phyloP scores from a whole-genome alignment of 2,329 filamentous ascomycete genomes.

The Chrysoporthe cubensis region DNA sequence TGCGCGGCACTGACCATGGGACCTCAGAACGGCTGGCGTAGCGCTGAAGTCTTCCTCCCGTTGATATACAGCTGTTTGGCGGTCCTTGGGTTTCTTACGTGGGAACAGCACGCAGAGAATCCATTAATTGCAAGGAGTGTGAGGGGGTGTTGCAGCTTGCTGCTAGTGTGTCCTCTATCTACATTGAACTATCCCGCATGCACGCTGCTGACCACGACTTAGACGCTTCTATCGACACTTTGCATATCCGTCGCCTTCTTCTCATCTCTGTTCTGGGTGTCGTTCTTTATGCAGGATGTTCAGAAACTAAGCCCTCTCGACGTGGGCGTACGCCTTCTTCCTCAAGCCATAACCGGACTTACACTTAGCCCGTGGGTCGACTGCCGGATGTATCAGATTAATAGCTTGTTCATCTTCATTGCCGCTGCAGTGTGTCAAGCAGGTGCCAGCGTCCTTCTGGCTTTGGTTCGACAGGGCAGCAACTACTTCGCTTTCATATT shows the following conservation, averaged over 20 bases:
- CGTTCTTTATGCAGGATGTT: slow-evolving; percentile 40
- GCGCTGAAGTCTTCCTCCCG: slow-evolving; percentile 39
- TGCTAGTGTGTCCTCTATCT: slow-evolving; percentile 3
- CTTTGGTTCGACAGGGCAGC: slow-evolving; percentile 36
- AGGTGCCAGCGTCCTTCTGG: slow-evolving; percentile 37
- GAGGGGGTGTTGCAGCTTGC: slow-evolving; percentile 31
- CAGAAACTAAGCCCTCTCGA: slow-evolving; percentile 37
- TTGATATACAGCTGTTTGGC: slow-evolving; percentile 37
- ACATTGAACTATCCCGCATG: too few relatives aligned
- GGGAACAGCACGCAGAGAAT: slow-evolving; percentile 37
- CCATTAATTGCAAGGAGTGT: slow-evolving; percentile 40
- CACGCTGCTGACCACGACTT: background rate
- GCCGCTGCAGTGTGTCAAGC: slow-evolving; percentile 35
- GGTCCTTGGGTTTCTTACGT: slow-evolving; percentile 38
- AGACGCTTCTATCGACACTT: slow-evolving; percentile 38
- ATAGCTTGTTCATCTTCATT: slow-evolving; percentile 36
- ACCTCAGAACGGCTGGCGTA: slow-evolving; percentile 40
- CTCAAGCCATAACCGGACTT: slow-evolving; percentile 40
- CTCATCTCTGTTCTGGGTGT: slow-evolving; percentile 40
- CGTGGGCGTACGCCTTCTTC: slow-evolving; percentile 38
- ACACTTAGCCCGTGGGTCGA: slow-evolving; percentile 33
- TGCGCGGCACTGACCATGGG: slow-evolving; percentile 39
- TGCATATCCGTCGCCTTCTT: slow-evolving; percentile 39
- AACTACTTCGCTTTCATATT: slow-evolving; percentile 40
- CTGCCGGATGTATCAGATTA: slow-evolving; percentile 10